These are phyloP conservation scores for Leccinellum luteum DNA, from an alignment of 768 basidiomycete genomes.

Conservation along the genomic window DNA sequence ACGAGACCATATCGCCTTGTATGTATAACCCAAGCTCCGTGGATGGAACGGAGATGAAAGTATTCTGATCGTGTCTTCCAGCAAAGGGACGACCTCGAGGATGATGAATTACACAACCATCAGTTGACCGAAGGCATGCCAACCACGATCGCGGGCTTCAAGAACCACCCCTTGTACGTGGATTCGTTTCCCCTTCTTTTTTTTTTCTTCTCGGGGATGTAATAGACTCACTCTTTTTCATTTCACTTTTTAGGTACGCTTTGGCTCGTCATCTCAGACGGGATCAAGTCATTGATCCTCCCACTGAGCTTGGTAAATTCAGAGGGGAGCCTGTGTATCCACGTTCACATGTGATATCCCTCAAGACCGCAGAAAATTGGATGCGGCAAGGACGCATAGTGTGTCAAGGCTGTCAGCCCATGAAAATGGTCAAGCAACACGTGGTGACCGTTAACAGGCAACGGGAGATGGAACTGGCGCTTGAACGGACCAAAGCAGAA, in stretches of 20 bases:
- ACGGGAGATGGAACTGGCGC: slow-evolving; percentile 66
- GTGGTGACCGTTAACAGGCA: slow-evolving; percentile 76
- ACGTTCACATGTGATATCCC: slow-evolving; percentile 74
- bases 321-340: slow-evolving; percentile 91
- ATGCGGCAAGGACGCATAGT: slow-evolving; percentile 81
- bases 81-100: slow-evolving; percentile 92
- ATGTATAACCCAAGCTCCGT: slow-evolving; percentile 27
- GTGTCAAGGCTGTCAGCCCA: slow-evolving; percentile 71
- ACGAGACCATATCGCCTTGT: slow-evolving; percentile 83
- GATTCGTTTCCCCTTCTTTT: neutral
- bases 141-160: slow-evolving; percentile 85
- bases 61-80: slow-evolving; percentile 31
- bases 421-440: slow-evolving; percentile 87
- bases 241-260: slow-evolving; percentile 56
- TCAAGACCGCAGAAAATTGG: slow-evolving; percentile 95
- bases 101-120: slow-evolving; percentile 76
- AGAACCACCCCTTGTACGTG: slow-evolving; percentile 84
- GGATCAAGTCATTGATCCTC: slow-evolving; percentile 81
- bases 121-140: slow-evolving; percentile 93
- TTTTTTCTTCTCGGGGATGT: slow-evolving; percentile 5
- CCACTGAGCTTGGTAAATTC: slow-evolving; percentile 85
- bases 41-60: slow-evolving; percentile 17
- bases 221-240: slow-evolving; percentile 2
- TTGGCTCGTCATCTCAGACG: slow-evolving; percentile 85
- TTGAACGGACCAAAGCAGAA: slow-evolving; percentile 36